phyloP scores from a whole-genome alignment of 306 rosid species.

The Fagus crenata region DNA sequence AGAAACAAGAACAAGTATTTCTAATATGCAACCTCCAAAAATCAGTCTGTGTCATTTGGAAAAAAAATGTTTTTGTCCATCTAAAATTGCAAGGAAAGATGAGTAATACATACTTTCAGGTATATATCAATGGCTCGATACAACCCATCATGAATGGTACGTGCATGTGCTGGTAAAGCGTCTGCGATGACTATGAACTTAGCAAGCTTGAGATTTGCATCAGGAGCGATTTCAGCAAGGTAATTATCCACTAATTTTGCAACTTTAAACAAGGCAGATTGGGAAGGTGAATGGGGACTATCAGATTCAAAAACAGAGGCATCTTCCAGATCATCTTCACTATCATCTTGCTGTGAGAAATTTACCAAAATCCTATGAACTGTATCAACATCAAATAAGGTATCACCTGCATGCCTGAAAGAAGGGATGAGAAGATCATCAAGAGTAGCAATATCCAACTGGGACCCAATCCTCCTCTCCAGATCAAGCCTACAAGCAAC shows the following conservation, averaged over 20 bases:
- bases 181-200: slow-evolving; percentile 88
- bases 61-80: background rate
- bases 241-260: slow-evolving; percentile 85
- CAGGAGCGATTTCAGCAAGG: slow-evolving; percentile 97
- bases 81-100: slow-evolving; percentile 14
- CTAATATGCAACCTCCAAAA: background rate
- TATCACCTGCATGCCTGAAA: slow-evolving; percentile 80
- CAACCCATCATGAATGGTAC: slow-evolving; percentile 82
- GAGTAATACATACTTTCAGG: slow-evolving; percentile 64
- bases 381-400: slow-evolving; percentile 96
- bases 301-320: slow-evolving; percentile 86
- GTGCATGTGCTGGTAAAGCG: slow-evolving; percentile 82
- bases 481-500: slow-evolving; percentile 76
- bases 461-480: slow-evolving; percentile 96
- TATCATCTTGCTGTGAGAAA: slow-evolving; percentile 93
- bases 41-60: background rate
- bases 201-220: slow-evolving; percentile 89
- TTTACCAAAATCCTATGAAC: slow-evolving; percentile 88
- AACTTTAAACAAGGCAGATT: slow-evolving; percentile 76
- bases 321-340: slow-evolving; percentile 88
- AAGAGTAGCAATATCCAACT: slow-evolving; percentile 83
- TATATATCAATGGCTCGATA: slow-evolving; percentile 91
- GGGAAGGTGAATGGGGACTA: slow-evolving; percentile 85
- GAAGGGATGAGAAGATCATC: slow-evolving; percentile 95
- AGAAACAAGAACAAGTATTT: slow-evolving; percentile 8